Percentiles rank a stretch among this genome's conserved stretches.
These are phyloP conservation scores for Peniophora sp. DNA, from an alignment of 1,284 basidiomycete species.

Conservation along the genomic window DNA sequence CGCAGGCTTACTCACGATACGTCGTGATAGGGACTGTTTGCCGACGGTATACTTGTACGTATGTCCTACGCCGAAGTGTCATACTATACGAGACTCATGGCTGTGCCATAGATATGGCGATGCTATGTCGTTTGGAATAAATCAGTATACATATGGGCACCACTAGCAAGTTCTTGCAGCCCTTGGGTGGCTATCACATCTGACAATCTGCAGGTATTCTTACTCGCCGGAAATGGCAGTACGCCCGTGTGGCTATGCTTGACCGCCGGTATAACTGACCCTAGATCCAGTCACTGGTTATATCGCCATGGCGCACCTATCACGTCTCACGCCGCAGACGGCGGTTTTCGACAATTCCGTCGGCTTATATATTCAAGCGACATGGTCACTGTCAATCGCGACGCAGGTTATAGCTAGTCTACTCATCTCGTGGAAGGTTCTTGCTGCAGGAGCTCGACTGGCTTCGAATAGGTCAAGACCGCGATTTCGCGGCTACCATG, in stretches of 20 bases:
- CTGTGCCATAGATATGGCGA: neutral
- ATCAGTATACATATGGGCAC: neutral
- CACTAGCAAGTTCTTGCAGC: neutral
- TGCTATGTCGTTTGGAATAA: neutral
- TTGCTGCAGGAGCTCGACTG: neutral
- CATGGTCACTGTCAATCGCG: neutral
- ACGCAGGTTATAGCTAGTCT: neutral
- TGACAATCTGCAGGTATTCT: neutral
- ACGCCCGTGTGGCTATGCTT: neutral
- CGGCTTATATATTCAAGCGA: neutral
- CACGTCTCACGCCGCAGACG: neutral
- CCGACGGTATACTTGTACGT: neutral
- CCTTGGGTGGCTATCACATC: neutral
- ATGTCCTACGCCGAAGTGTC: too few relatives aligned
- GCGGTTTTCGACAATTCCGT: neutral
- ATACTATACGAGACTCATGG: neutral
- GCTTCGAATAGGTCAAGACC: neutral
- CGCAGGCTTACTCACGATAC: neutral
- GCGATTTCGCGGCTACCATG: neutral
- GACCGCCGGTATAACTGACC: neutral
- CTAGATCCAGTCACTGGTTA: neutral
- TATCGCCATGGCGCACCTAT: neutral
- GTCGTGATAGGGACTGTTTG: neutral
- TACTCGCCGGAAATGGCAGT: neutral
- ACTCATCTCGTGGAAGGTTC: neutral